Evolutionary conservation across 208 protist genomes (phyloP).

Genomic region (Leptomonas pyrrhocoris): DNA sequence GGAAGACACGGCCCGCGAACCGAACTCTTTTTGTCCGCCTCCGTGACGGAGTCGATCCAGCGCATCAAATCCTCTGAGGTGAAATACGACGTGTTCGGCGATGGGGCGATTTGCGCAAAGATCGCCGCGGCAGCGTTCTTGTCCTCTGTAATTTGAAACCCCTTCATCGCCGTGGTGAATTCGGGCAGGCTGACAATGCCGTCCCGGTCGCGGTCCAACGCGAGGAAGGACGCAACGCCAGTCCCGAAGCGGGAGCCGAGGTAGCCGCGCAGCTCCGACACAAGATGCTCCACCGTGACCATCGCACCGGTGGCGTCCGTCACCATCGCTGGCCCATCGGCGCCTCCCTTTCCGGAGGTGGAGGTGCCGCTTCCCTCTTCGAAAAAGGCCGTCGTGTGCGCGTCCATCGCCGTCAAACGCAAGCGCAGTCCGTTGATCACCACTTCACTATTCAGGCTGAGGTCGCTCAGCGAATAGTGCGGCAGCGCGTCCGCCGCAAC

Average conservation of each 20-base stretch:
- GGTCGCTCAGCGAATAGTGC: constrained; percentile 67
- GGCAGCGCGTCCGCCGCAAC: constrained; percentile 25
- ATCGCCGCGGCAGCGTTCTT: constrained; percentile 49
- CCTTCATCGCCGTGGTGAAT: constrained; percentile 66
- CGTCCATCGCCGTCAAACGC: constrained; percentile 77
- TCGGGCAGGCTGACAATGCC: constrained; percentile 76
- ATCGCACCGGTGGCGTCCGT: constrained; percentile 36
- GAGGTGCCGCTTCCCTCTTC: constrained; percentile 43
- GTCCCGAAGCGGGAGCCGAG: constrained; percentile 72
- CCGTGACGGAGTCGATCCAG: constrained; percentile 60
- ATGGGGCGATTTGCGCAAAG: constrained; percentile 59
- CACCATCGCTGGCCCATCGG: constrained; percentile 16
- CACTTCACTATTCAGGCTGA: constrained; percentile 71
- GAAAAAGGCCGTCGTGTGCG: constrained; percentile 78
- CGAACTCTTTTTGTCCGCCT: constrained; percentile 23
- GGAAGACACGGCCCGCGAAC: constrained; percentile 21
- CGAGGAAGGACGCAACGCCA: constrained; percentile 79
- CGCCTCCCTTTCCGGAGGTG: neutral
- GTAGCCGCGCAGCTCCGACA: constrained; percentile 70
- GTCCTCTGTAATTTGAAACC: constrained; percentile 80
- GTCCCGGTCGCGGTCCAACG: constrained; percentile 86
- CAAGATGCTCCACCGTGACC: constrained; percentile 54
- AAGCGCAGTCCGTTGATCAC: constrained; percentile 74
- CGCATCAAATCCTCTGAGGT: constrained; percentile 78
- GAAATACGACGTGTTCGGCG: constrained; percentile 59